Evolutionary conservation across 2,329 filamentous ascomycete genomes (phyloP), one percentile per base, ranked within the genome.

Genomic region (Elsinoe ampelina): DNA sequence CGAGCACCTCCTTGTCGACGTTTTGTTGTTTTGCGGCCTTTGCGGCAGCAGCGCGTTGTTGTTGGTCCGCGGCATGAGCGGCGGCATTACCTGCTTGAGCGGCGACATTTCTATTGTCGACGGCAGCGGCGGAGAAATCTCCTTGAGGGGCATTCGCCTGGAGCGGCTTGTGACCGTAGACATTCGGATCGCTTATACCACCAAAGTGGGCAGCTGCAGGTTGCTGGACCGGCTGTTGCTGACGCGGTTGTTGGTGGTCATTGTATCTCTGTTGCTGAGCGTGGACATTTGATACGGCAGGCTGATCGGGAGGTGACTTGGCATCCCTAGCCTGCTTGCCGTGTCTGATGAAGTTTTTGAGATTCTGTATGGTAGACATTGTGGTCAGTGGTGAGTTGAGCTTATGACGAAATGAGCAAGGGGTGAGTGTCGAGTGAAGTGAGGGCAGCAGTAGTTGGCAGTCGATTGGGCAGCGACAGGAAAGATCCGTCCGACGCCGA

Each of bases 291-390:
- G 82, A 82, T 61, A 84, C 76, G 63, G 78, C 85, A 63, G 80
- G 78, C 68, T 82, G 80, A 59, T 77, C 80, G 65, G 80, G 80
- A 43, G 72, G 75, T 58, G 77, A 76, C 57, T 82, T 79, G 63
- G 81, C 79, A 62, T 77, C 79, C 63, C 89, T 87, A 65, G 90
- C 92, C 79, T 95, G 90, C 78, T 96, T 96, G 74, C 92, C 92
- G 78, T 96, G 92, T 63, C 92, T 88, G 74, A 97, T 93, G 74
- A 97, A 95, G 74, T 96, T 96, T 76, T 97, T 96, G 66, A 96
- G 82, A 70, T 93, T 93, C 77, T 96, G 92, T 76, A 96, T 95
- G 47, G 82, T 82, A 66, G 80, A 82, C 82, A 84, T 84, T 67
- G 58, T 72, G 52, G 35, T 67, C 35, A 58, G 56, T 54, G 2